Base-by-base conservation (phyloP, 352 stramenopile species). In the Peronospora belbahrii region DNA sequence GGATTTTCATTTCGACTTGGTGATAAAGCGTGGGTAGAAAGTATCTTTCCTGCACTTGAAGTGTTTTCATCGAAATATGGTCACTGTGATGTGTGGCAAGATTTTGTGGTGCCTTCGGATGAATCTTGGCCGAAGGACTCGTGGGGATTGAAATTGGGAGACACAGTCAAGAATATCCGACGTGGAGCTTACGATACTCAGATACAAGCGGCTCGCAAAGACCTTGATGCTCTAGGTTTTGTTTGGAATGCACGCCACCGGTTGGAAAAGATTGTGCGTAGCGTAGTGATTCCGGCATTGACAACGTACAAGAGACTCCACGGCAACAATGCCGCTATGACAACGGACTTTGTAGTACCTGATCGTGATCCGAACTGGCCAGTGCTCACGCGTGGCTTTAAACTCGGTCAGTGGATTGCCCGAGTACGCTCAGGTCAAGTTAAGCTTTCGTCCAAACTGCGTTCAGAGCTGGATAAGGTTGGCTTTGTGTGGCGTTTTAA, bases 141-240 rank as follows among this genome's bases (percentile, higher is more conserved):
- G 0, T 90, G 82, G 68, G 86, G 84, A 0, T 64, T 96, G 30
- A 74, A 87, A 14, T 67, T 98, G 8, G 93, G 93, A 6, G 74
- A 90, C 23, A 84, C 85, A 2, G 89, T 97, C 13, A 95, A 95
- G 59, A 88, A 86, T 33, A 96, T 98, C 48, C 83, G 93, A 35
- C 66, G 69, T 22, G 81, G 85, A 32, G 85, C 84, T 0, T 91
- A 86, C 44, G 62, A 70, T 28, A 33, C 66, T 13, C 94, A 97
- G 62, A 78, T 96, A 5, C 82, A 83, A 15, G 52, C 62, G 0
- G 65, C 82, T 44, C 67, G 67, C 8, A 54, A 75, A 8, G 70
- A 93, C 31, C 66, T 98, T 4, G 75, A 96, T 24, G 59, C 59
- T 10, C 52, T 97, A 17, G 89, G 87, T n/a, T 98, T 98, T 57